Percentiles rank a stretch among this genome's conserved stretches.
phyloP scores from a whole-genome alignment of 78 protist species.

The Parvularia atlantis region DNA sequence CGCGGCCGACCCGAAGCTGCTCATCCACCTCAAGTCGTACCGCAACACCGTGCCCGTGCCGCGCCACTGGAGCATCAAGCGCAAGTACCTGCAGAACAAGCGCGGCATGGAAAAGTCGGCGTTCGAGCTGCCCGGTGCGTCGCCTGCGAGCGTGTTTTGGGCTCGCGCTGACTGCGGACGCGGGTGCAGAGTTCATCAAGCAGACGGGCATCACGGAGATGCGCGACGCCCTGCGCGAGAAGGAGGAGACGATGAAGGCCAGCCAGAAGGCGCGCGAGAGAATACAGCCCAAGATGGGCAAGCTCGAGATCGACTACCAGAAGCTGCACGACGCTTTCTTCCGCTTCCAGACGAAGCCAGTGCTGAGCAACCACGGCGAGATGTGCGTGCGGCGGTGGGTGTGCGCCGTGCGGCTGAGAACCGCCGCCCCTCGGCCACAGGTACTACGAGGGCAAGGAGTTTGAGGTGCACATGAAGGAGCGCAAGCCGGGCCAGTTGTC shows the following conservation, averaged over 20 bases:
- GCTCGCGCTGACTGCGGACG: not conserved
- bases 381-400: no score
- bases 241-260: constrained; percentile 31
- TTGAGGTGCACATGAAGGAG: constrained; percentile 46
- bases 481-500: constrained; percentile 70
- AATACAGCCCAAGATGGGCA: constrained; percentile 69
- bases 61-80: constrained; percentile 93
- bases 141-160: no score
- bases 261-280: constrained; percentile 64
- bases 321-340: constrained; percentile 94
- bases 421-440: constrained; percentile 11
- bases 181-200: constrained; percentile 69
- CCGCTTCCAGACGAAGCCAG: constrained; percentile 77
- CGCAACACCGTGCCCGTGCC: constrained; percentile 93
- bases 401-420: not conserved
- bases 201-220: constrained; percentile 91
- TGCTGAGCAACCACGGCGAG: constrained; percentile 55
- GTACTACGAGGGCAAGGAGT: constrained; percentile 85
- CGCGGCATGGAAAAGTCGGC: constrained; percentile 82
- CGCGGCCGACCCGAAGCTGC: constrained; percentile 81
- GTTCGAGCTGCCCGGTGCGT: constrained; percentile 71
- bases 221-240: constrained; percentile 63
- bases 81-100: constrained; percentile 85
- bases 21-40: constrained; percentile 70
- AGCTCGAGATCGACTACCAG: constrained; percentile 85